Base-by-base conservation (phyloP, 495 filamentous ascomycete genomes). In the Copromyces sp. region DNA sequence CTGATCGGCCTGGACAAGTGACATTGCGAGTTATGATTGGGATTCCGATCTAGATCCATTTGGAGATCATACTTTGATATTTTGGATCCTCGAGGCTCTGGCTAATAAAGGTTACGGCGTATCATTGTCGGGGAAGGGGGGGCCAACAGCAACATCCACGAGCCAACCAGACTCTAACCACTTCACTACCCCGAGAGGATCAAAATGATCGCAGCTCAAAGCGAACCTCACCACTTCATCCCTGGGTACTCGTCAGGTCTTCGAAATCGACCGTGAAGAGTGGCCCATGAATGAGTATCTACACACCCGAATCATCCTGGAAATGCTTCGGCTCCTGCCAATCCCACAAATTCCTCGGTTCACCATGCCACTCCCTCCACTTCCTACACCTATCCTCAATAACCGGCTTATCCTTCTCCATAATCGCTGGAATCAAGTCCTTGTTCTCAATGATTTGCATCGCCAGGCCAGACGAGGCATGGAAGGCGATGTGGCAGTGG, bases 401-500 rank as follows among this genome's bases (percentile, higher is more conserved):
- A 68, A 32, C 17, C 3, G 61, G 70, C 35, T 70, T 73, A 9
- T 72, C 70, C 11, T 72, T 37, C 35, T 74, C 73, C 74, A 76
- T 71, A 7, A 83, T 76, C 2, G 75, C 75, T 0, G 73, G 69
- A 35, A 82, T 76, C 71, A 78, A 76, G 35, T 74, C 61, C 69
- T 80, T 69, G 24, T 80, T 79, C 77, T 86, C 84, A 1, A 85
- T 69, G 37, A 86, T 77, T 70, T 84, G 82, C 68, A 86, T 71
- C 0, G 77, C 82, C 8, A 86, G 75, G 3, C 85, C 85, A 17
- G 78, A 78, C 12, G 74, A 78, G 4, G 83, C 81, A 39, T 86
- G 85, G 82, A 83, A 86, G 32, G 81, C 84, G 68, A 85, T 81
- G 32, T 84, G 79, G 69, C 86, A 82, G 20, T 81, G 76, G 17